These are phyloP conservation scores for Panicum miliaceum DNA, from an alignment of 176 grass and related monocot species.

Conservation along the genomic window DNA sequence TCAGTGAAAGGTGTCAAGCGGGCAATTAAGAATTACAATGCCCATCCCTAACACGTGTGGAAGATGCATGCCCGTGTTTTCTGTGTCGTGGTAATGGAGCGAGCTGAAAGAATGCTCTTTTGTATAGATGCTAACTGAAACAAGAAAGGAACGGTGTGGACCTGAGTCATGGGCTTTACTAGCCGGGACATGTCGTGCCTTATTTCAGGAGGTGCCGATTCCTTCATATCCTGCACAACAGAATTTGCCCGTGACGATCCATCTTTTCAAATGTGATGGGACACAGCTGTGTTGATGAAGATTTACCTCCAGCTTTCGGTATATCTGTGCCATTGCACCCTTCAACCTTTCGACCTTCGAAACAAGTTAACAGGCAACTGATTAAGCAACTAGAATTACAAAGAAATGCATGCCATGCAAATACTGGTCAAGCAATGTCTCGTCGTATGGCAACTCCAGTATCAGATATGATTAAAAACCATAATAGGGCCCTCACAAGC, in stretches of 20 bases:
- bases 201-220: conserved; percentile 76
- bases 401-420: background rate
- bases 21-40: too few relatives aligned
- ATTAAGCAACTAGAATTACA: background rate
- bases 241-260: conserved; percentile 7
- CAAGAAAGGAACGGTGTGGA: conserved; percentile 8
- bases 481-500: background rate
- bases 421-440: too few relatives aligned
- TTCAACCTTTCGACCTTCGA: conserved; percentile 80
- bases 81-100: too few relatives aligned
- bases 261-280: background rate
- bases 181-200: conserved; percentile 92
- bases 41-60: too few relatives aligned
- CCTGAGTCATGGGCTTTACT: conserved; percentile 95
- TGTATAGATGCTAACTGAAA: background rate
- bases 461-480: background rate
- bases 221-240: conserved; percentile 70
- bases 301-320: conserved; percentile 86
- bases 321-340: conserved; percentile 89
- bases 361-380: conserved; percentile 21
- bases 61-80: too few relatives aligned
- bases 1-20: too few relatives aligned
- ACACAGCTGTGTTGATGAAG: background rate
- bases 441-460: too few relatives aligned
- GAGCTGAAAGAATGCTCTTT: background rate